phyloP scores from a whole-genome alignment of 2,329 filamentous ascomycete species.

The Gnomoniopsis sp. region DNA sequence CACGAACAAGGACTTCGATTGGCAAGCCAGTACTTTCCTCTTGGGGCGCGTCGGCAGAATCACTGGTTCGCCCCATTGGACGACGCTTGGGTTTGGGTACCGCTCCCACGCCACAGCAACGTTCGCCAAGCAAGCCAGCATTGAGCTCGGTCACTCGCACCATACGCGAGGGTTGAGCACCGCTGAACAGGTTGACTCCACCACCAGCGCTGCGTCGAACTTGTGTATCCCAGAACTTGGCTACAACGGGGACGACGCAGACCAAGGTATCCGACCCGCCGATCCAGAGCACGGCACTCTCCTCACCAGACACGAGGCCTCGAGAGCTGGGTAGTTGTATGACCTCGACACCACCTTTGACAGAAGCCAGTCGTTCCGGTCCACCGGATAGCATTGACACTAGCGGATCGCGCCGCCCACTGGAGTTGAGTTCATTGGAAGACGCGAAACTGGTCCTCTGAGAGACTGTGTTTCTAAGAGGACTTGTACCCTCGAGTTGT shows the following conservation, averaged over 20 bases:
- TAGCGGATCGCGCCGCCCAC: conserved; percentile 14
- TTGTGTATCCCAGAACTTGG: conserved; percentile 59
- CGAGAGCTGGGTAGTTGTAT: conserved; percentile 38
- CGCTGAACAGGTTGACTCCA: conserved; percentile 51
- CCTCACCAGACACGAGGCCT: conserved; percentile 44
- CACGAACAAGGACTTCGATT: conserved; percentile 51
- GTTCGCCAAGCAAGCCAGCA: conserved; percentile 54
- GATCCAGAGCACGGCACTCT: conserved; percentile 56
- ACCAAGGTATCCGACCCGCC: conserved; percentile 52
- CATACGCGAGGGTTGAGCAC: conserved; percentile 53
- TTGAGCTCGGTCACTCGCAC: conserved; percentile 50
- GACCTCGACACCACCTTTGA: conserved; percentile 52
- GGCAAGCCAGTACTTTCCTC: conserved; percentile 36
- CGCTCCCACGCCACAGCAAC: conserved; percentile 49
- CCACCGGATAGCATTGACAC: conserved; percentile 39
- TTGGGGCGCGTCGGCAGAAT: conserved; percentile 21
- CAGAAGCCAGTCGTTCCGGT: conserved; percentile 47
- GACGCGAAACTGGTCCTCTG: conserved; percentile 28
- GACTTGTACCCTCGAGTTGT: conserved; percentile 57
- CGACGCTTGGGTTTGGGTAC: conserved; percentile 32
- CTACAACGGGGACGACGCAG: conserved; percentile 51
- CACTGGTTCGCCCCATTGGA: conserved; percentile 4
- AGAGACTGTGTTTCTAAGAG: conserved; percentile 43
- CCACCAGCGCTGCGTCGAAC: conserved; percentile 48
- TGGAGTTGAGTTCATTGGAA: conserved; percentile 18